Evolutionary conservation across 2,329 filamentous ascomycete species (phyloP).

Genomic region (Eutypella sp.): DNA sequence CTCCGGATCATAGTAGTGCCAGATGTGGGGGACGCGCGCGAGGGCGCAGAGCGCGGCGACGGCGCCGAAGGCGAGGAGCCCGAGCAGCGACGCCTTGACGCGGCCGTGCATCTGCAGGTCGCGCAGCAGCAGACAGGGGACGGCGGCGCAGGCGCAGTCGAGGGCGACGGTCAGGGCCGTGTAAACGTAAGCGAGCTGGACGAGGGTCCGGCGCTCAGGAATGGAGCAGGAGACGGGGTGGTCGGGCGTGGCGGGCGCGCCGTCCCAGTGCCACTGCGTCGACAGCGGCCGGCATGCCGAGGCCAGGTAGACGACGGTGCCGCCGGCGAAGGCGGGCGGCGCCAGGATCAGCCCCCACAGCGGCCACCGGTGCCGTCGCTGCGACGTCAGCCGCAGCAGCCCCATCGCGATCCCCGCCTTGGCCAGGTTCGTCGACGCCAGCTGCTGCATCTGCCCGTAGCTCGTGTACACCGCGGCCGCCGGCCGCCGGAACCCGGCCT

Average conservation of each 20-base stretch:
- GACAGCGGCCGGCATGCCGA: neutral
- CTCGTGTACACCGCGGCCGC: constrained; percentile 1
- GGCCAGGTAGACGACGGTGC: neutral
- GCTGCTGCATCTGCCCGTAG: constrained; percentile 1
- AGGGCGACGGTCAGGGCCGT: neutral
- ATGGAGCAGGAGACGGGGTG: neutral
- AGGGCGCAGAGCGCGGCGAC: constrained; percentile 2
- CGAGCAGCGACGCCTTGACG: constrained; percentile 1
- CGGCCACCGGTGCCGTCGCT: constrained; percentile 1
- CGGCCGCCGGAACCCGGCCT: neutral
- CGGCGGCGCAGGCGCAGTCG: constrained; percentile 2
- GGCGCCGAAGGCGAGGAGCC: neutral
- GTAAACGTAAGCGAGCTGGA: neutral
- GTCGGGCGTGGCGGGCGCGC: too few relatives aligned
- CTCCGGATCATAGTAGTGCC: neutral
- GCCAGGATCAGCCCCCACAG: neutral
- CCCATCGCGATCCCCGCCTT: constrained; percentile 5
- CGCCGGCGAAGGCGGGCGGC: neutral
- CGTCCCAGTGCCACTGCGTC: too few relatives aligned
- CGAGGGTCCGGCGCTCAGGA: neutral
- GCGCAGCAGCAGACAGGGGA: constrained; percentile 1
- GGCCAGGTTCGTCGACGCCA: constrained; percentile 1
- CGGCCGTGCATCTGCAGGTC: neutral
- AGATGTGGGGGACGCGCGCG: constrained; percentile 3
- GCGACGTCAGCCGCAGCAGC: constrained; percentile 1